These are phyloP conservation scores for Apophysomyces elegans DNA, from an alignment of 371 early-diverging fungal species.

Conservation along the genomic window DNA sequence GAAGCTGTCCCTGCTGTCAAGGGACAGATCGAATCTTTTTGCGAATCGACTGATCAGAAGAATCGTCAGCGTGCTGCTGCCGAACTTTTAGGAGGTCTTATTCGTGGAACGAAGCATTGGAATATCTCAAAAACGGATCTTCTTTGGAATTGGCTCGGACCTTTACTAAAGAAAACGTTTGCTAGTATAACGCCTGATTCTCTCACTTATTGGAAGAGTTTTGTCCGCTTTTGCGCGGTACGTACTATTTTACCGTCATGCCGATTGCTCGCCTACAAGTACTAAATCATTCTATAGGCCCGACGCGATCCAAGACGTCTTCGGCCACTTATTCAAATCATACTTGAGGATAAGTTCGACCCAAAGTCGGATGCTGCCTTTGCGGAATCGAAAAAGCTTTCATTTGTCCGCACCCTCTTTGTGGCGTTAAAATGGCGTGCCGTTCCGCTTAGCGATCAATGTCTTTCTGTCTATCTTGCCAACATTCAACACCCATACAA, in stretches of 20 bases:
- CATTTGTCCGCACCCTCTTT: conserved; percentile 63
- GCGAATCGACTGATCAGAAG: conserved; percentile 63
- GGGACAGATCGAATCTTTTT: conserved; percentile 53
- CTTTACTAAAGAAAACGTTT: conserved; percentile 58
- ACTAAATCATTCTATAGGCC: conserved; percentile 25
- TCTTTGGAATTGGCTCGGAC: conserved; percentile 70
- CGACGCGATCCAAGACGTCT: conserved; percentile 86
- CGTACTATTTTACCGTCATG: conserved; percentile 16
- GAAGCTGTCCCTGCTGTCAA: conserved; percentile 56
- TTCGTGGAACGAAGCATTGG: conserved; percentile 92
- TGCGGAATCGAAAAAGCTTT: conserved; percentile 78
- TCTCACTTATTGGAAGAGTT: conserved; percentile 75
- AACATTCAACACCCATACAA: conserved; percentile 83
- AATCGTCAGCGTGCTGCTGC: conserved; percentile 80
- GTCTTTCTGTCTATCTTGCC: conserved; percentile 58
- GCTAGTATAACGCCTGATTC: conserved; percentile 68
- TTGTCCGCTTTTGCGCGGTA: conserved; percentile 56
- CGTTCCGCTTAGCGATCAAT: conserved; percentile 40
- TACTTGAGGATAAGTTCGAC: conserved; percentile 74
- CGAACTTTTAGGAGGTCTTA: conserved; percentile 78
- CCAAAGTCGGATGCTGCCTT: conserved; percentile 82
- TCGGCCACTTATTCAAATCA: conserved; percentile 67
- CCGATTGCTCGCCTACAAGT: background rate
- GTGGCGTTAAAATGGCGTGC: conserved; percentile 73
- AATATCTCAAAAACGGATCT: conserved; percentile 31